Evolutionary conservation across 2,329 filamentous ascomycete species (phyloP), one percentile per base, ranked within the genome.

Genomic region (Rhynchosporium secalis): DNA sequence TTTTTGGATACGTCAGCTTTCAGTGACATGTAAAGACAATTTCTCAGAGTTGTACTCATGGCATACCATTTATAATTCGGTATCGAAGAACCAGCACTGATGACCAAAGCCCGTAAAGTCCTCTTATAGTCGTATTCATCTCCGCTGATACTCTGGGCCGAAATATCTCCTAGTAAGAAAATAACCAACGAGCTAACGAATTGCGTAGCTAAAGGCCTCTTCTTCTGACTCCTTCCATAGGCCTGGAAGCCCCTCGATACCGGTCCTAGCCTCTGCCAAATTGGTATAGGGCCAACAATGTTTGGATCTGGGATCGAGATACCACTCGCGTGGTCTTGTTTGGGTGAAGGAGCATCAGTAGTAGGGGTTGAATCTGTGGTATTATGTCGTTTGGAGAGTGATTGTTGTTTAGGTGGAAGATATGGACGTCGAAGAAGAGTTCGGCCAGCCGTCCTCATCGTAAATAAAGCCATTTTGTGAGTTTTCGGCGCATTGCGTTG

Each of bases 61-160:
- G 55, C 81, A 66, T 81, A 96, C 92, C 92, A 96, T 70, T 85
- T 85, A 74, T 93, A 96, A 51, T 83, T 84, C 0, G 93, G 93
- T 62, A 96, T 90, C 20, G 88, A 86, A 10, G 84, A 84, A 54
- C 88, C 77, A 1, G 83, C 86, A 3, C 92, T 92, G 61, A 96
- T 94, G 3, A 86, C 73, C 71, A 96, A 76, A 62, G 91, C 88
- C 58, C 92, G 81, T 60, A 83, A 73, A 0, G 91, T 94, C 49
- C 92, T 82, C 61, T 78, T 77, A 3, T 86, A 83, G 72, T 92
- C 87, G 72, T 95, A 93, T 3, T 80, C 79, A 67, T 81, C 79
- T 28, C 79, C 80, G 62, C 78, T 63, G 66, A 96, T 85, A 62
- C 81, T 80, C 77, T 96, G 92, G 51, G 92, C 91, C 49, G 86